Conservation (phyloP, 164 flowering plant species). For the Macadamia integrifolia region DNA sequence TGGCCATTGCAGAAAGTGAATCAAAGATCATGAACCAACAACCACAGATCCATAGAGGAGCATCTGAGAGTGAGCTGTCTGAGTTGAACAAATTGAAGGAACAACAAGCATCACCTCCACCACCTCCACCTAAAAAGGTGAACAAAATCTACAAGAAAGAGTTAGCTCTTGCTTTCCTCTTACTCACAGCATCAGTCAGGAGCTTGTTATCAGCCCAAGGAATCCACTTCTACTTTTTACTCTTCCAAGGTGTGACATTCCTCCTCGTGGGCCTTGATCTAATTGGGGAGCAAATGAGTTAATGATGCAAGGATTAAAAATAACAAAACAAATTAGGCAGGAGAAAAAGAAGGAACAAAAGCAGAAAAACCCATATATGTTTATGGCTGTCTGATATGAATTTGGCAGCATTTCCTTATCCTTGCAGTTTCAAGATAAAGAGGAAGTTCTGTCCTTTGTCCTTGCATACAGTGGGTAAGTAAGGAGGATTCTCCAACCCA, state of each 20-base stretch:
- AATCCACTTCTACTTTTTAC: slow-evolving; percentile 81
- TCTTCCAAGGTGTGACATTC: slow-evolving; percentile 82
- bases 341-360: neutral
- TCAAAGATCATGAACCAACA: slow-evolving; percentile 37
- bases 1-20: slow-evolving; percentile 57
- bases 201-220: slow-evolving; percentile 84
- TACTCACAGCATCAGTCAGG: slow-evolving; percentile 73
- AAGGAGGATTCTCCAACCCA: slow-evolving; percentile 14
- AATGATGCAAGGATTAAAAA: slow-evolving; percentile 15
- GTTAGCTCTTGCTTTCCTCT: slow-evolving; percentile 67
- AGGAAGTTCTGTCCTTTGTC: slow-evolving; percentile 3
- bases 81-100: slow-evolving; percentile 47
- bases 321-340: neutral
- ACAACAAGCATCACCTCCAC: slow-evolving; percentile 32
- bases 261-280: slow-evolving; percentile 90
- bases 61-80: slow-evolving; percentile 61
- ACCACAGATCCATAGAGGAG: slow-evolving; percentile 41
- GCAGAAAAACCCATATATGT: neutral
- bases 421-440: neutral
- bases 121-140: slow-evolving; percentile 36
- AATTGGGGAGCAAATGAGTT: slow-evolving; percentile 80
- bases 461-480: neutral
- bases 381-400: neutral
- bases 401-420: neutral
- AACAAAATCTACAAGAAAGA: slow-evolving; percentile 74